phyloP scores from a whole-genome alignment of 1,284 basidiomycete genomes.

The Wolfiporia cocos region DNA sequence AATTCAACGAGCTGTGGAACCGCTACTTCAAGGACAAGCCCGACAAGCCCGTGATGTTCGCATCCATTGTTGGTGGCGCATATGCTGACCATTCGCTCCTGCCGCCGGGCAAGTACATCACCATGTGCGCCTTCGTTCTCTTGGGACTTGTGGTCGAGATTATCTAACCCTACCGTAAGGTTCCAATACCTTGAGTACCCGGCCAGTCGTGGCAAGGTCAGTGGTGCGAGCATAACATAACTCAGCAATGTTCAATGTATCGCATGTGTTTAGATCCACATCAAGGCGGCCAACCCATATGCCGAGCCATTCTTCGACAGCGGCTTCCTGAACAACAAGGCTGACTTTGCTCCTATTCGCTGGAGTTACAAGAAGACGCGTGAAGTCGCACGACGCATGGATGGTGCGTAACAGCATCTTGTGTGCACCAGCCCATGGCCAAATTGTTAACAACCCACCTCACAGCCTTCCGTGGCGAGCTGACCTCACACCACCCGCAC shows the following conservation, averaged over 20 bases:
- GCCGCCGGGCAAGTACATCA: conserved; percentile 66
- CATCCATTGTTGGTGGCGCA: conserved; percentile 59
- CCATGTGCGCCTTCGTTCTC: conserved; percentile 48
- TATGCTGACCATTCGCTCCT: conserved; percentile 66
- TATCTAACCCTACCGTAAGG: conserved; percentile 22
- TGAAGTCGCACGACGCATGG: conserved; percentile 68
- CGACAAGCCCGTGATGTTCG: conserved; percentile 73
- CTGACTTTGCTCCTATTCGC: conserved; percentile 68
- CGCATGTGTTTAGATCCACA: conserved; percentile 44
- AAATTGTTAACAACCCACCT: background rate
- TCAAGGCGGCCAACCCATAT: conserved; percentile 55
- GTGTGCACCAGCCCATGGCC: background rate
- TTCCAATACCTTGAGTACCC: conserved; percentile 74
- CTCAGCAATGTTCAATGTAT: background rate
- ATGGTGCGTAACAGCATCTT: conserved; percentile 33
- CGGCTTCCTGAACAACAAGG: conserved; percentile 74
- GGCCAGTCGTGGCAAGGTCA: conserved; percentile 54
- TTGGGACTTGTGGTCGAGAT: too few species aligned
- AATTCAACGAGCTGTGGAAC: conserved; percentile 63
- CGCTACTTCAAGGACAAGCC: conserved; percentile 71
- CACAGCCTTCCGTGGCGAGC: conserved; percentile 59
- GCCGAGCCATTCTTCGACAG: conserved; percentile 60
- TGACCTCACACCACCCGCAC: conserved; percentile 67
- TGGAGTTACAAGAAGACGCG: conserved; percentile 75
- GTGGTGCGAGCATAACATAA: conserved; percentile 13